Conservation (phyloP, 2,329 filamentous ascomycete genomes). For the Pseudocercospora vitis region DNA sequence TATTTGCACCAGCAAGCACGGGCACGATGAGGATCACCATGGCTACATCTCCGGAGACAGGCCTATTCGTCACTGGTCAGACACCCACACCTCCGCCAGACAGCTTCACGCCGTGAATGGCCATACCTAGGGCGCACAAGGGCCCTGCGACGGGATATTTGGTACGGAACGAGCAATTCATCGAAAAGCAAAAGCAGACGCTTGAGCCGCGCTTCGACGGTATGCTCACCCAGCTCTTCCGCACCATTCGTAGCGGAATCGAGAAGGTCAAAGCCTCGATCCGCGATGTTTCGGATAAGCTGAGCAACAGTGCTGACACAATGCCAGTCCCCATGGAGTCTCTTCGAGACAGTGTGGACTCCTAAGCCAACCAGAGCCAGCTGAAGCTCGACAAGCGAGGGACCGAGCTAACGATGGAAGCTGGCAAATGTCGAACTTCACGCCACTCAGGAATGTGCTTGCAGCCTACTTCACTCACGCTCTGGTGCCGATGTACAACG, state of each 20-base stretch:
- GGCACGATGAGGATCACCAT: not conserved
- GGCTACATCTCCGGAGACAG: not conserved
- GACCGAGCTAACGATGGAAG: constrained; percentile 11
- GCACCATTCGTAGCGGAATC: not conserved
- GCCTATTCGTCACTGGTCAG: constrained; percentile 6
- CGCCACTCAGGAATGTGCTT: constrained; percentile 20
- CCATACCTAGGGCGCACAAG: constrained; percentile 22
- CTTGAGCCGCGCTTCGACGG: not conserved
- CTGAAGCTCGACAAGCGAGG: not conserved
- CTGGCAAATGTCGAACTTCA: constrained; percentile 22
- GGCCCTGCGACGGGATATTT: constrained; percentile 13
- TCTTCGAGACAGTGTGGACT: not conserved
- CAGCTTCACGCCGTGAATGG: constrained; percentile 26
- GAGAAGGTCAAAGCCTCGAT: constrained; percentile 2
- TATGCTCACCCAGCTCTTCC: not conserved
- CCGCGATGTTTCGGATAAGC: constrained; percentile 6
- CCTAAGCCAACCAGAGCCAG: constrained; percentile 13
- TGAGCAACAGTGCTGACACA: not conserved
- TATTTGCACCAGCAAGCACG: not conserved
- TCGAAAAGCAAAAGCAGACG: constrained; percentile 2
- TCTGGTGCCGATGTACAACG: constrained; percentile 25
- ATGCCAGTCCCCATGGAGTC: not conserved
- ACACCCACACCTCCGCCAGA: constrained; percentile 10
- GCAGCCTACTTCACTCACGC: constrained; percentile 21
- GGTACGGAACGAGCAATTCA: constrained; percentile 30